These are phyloP conservation scores for Taiozyma sp. DNA, from an alignment of 1,139 yeast genomes.

Conservation along the genomic window DNA sequence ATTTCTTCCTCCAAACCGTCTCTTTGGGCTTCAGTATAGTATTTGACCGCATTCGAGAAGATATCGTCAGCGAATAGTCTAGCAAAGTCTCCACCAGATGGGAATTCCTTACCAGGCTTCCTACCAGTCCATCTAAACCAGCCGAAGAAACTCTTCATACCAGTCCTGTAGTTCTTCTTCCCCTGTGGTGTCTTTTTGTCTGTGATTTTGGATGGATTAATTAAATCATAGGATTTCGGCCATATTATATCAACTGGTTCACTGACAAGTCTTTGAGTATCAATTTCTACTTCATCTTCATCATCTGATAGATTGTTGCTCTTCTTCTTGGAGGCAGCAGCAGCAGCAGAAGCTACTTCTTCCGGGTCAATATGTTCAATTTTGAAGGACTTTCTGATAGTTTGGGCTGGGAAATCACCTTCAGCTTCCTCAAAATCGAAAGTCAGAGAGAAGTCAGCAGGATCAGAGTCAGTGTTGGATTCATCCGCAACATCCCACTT, in stretches of 20 bases:
- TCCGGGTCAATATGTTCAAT: slow-evolving; percentile 33
- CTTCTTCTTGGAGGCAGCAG: slow-evolving; percentile 3
- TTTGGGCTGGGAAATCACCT: slow-evolving; percentile 43
- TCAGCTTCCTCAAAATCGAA: slow-evolving; percentile 40
- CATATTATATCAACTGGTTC: slow-evolving; percentile 47
- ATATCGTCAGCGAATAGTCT: slow-evolving; percentile 59
- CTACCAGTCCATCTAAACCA: slow-evolving; percentile 75
- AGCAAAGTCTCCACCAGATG: slow-evolving; percentile 69
- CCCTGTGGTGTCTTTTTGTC: slow-evolving; percentile 42
- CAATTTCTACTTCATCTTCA: slow-evolving; percentile 45
- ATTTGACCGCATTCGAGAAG: slow-evolving; percentile 68
- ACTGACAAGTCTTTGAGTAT: slow-evolving; percentile 41
- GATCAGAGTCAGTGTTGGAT: slow-evolving; percentile 28
- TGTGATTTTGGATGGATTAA: slow-evolving; percentile 48
- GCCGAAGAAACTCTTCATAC: slow-evolving; percentile 72
- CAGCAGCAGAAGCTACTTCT: slow-evolving; percentile 3
- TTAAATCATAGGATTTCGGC: slow-evolving; percentile 52
- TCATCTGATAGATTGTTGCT: slow-evolving; percentile 10
- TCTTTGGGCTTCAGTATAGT: slow-evolving; percentile 60
- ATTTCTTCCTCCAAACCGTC: slow-evolving; percentile 52
- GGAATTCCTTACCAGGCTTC: slow-evolving; percentile 68
- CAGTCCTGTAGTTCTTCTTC: slow-evolving; percentile 56
- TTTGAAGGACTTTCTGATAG: slow-evolving; percentile 48
- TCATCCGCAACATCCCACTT: slow-evolving; percentile 41
- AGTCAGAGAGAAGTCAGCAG: slow-evolving; percentile 52